phyloP scores from a whole-genome alignment of 331 rosid species.

The Cydonia oblonga region DNA sequence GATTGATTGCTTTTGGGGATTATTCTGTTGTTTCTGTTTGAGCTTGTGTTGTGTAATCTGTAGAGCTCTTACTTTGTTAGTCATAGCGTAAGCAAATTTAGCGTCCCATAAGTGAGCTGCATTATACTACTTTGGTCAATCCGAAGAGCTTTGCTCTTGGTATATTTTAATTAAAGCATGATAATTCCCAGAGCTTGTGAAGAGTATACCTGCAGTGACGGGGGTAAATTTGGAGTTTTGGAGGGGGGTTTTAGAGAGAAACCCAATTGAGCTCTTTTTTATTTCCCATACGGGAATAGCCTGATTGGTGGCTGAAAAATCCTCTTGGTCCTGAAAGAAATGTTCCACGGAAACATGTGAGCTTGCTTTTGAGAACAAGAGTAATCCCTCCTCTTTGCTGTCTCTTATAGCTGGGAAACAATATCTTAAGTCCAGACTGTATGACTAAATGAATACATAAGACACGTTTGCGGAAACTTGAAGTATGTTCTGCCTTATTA shows the following conservation, averaged over 20 bases:
- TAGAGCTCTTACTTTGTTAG: constrained; percentile 6
- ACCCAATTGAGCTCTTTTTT: not conserved
- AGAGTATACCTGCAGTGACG: not conserved
- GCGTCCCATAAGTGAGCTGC: constrained; percentile 4
- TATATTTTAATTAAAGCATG: not conserved
- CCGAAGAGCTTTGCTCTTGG: constrained; percentile 4
- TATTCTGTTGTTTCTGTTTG: constrained; percentile 2
- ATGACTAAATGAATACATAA: not conserved
- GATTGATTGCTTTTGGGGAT: constrained; percentile 6
- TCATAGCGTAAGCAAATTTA: not conserved
- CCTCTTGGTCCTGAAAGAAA: constrained; percentile 6
- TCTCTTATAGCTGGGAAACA: not conserved
- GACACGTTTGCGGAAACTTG: not conserved
- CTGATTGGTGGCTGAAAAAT: not conserved
- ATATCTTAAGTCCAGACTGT: constrained; percentile 2
- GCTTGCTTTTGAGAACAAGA: constrained; percentile 2
- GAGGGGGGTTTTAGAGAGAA: not conserved
- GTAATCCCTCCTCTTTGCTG: not conserved
- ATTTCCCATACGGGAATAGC: not conserved
- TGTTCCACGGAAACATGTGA: not conserved
- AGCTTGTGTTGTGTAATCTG: not conserved
- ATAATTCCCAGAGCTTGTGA: not conserved
- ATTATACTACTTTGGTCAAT: constrained; percentile 9
- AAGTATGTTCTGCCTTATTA: not conserved
- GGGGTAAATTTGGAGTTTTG: not conserved